A percentile compares a stretch with the other conserved stretches of the same genome.
Evolutionary conservation across 1,139 yeast genomes (phyloP).

Genomic region (Candida tetrigidarum): DNA sequence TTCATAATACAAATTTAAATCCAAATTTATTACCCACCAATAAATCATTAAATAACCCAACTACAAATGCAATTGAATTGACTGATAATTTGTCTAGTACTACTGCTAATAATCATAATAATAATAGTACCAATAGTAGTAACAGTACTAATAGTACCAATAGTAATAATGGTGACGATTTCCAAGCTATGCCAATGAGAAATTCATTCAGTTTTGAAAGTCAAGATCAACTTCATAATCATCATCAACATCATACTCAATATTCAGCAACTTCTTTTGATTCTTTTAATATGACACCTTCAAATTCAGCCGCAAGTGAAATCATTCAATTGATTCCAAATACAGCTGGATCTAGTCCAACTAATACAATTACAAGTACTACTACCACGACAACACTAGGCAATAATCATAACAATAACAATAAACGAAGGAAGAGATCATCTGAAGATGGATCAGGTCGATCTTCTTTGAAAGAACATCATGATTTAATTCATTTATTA

Average conservation of each 20-base stretch:
- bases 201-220: constrained; percentile 6
- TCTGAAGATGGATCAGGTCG: constrained; percentile 6
- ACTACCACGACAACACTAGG: constrained; percentile 4
- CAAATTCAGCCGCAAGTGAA: constrained; percentile 1
- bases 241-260: neutral
- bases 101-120: neutral
- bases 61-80: constrained; percentile 12
- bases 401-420: constrained; percentile 9
- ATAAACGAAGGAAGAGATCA: constrained; percentile 10
- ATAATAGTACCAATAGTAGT: too few relatives aligned
- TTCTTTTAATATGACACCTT: constrained; percentile 7
- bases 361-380: neutral
- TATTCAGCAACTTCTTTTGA: constrained; percentile 4
- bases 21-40: constrained; percentile 17
- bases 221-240: constrained; percentile 10
- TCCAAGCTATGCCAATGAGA: constrained; percentile 3
- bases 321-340: neutral
- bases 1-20: constrained; percentile 49
- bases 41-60: constrained; percentile 18
- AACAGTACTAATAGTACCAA: too few relatives aligned
- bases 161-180: constrained; percentile 5
- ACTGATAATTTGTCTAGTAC: constrained; percentile 4
- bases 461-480: constrained; percentile 18
- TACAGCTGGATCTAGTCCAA: neutral
- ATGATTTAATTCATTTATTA: constrained; percentile 36